Percentiles rank a stretch among this genome's conserved stretches.
Conservation (phyloP, 345 rosid genomes). For the Populus tremula region DNA sequence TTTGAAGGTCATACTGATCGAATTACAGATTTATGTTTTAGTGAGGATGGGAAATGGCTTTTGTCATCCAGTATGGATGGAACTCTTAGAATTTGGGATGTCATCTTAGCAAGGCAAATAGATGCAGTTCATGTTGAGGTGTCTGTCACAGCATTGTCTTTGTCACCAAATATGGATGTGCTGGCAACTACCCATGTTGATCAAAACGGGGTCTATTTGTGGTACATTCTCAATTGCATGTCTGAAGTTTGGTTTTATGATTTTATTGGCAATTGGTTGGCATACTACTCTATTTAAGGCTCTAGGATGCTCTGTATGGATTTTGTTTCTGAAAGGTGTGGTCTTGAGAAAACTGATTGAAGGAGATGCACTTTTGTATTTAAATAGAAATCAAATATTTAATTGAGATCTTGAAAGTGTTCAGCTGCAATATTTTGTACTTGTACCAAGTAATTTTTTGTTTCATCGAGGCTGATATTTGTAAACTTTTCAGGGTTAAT, state of each 20-base stretch:
- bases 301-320: background rate
- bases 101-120: conserved; percentile 80
- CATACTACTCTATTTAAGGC: conserved; percentile 2
- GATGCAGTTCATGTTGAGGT: conserved; percentile 82
- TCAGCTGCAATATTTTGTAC: background rate
- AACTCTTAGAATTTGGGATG: conserved; percentile 90
- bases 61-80: conserved; percentile 97
- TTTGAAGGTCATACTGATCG: conserved; percentile 95
- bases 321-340: background rate
- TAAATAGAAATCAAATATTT: background rate
- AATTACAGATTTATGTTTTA: conserved; percentile 78
- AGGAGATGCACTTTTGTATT: background rate
- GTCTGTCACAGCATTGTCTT: conserved; percentile 80
- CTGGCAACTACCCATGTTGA: conserved; percentile 92
- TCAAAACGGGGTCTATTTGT: conserved; percentile 84
- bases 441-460: background rate
- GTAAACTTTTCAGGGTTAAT: conserved; percentile 58
- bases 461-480: background rate
- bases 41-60: conserved; percentile 94
- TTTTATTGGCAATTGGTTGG: background rate
- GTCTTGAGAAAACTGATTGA: background rate
- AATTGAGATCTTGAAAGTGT: background rate
- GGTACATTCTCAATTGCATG: conserved; percentile 45
- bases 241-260: background rate
- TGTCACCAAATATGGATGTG: conserved; percentile 91